These are phyloP conservation scores for Fusarium mexicanum DNA, from an alignment of 2,329 filamentous ascomycete genomes.

Conservation along the genomic window DNA sequence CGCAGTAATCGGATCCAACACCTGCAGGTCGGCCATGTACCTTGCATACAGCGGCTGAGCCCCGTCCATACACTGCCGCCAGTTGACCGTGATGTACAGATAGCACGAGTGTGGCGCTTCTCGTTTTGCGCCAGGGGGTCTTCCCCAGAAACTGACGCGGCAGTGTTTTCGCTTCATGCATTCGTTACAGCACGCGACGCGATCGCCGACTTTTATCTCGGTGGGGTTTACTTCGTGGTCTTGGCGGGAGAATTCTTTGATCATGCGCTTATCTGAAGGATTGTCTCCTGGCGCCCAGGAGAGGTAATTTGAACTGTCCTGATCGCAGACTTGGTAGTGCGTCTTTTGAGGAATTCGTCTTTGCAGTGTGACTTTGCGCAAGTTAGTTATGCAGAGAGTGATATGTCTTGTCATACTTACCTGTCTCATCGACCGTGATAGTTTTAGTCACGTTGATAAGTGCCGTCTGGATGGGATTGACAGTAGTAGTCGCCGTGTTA, in stretches of 20 bases:
- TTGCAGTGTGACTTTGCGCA: rapidly evolving
- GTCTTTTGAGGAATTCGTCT: background rate
- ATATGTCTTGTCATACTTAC: rapidly evolving
- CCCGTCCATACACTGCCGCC: background rate
- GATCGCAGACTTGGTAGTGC: background rate
- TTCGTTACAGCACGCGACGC: background rate
- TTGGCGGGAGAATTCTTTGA: background rate
- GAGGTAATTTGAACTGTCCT: background rate
- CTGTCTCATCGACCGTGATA: rapidly evolving
- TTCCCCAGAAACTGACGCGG: background rate
- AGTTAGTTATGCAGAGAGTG: rapidly evolving
- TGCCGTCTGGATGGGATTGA: background rate
- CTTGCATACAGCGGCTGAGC: background rate
- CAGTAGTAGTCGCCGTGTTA: background rate
- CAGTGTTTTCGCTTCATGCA: background rate
- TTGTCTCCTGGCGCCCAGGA: rapidly evolving
- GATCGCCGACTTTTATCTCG: background rate
- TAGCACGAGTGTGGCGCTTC: background rate
- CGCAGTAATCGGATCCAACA: background rate
- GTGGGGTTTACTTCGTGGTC: background rate
- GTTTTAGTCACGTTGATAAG: background rate
- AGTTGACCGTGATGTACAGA: background rate
- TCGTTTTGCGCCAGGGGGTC: background rate
- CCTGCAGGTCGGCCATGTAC: background rate
- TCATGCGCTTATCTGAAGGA: background rate